Base-by-base conservation (phyloP, 768 basidiomycete genomes). In the Auriculariales sp. region DNA sequence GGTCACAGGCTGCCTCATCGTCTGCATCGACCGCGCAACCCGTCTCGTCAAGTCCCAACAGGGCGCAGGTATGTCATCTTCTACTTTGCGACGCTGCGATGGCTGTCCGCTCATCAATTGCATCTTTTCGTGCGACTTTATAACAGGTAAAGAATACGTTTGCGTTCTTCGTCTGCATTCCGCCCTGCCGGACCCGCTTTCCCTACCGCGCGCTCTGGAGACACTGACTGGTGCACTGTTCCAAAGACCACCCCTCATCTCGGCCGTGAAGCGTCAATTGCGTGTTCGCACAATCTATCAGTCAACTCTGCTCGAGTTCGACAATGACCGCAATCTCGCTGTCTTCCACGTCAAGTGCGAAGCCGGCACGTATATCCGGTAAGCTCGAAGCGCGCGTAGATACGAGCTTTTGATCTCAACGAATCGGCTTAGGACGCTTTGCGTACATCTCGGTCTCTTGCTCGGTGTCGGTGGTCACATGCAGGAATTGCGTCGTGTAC, bases 261-360 rank as follows among this genome's bases (percentile, higher is more conserved):
- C 94, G 35, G 95, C 95, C 54, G 95, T 99, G 54, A 99, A 99
- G 64, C 86, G 95, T 52, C 94, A 98, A 66, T 74, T 99, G 29
- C 88, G 95, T 55, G 85, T 99, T 57, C 83, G 95, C 55, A 99
- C 95, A 11, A 93, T 99, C 54, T 87, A 99, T 64, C 85, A 94
- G 62, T 93, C 90, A 44, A 95, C 88, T 56, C 73, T 99, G 15
- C 73, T 95, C 56, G 95, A 99, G 66, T 97, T 91, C 57, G 95
- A 99, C 64, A 92, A 97, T 62, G 88, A 95, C 63, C 80, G 95
- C 47, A 93, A 95, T 60, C 77, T 99, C 48, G 90, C 78, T 33
- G 93, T 99, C 17, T 99, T 98, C 71, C 94, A 91, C 90, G 95
- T 97, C 22, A 91, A 87, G 19, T 99, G 95, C 63, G 95, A 99